phyloP scores from a whole-genome alignment of 306 rosid genomes.

The Alnus glutinosa region DNA sequence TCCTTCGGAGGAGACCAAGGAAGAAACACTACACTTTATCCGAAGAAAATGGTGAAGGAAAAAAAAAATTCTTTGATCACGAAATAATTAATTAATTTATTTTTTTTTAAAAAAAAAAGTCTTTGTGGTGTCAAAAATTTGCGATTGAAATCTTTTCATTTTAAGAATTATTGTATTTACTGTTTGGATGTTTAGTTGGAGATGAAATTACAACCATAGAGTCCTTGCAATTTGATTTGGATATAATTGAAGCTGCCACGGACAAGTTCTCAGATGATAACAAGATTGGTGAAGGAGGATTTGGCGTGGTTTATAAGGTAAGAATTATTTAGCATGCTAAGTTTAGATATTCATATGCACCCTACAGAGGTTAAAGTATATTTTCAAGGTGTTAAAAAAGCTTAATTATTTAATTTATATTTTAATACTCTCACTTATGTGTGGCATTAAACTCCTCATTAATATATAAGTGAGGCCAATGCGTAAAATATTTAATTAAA shows the following conservation, averaged over 20 bases:
- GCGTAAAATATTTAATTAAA: too few species aligned
- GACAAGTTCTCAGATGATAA: slow-evolving; percentile 25
- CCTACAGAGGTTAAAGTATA: too few species aligned
- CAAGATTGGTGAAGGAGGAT: slow-evolving; percentile 37
- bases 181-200: slow-evolving; percentile 17
- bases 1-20: slow-evolving; percentile 19
- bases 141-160: neutral
- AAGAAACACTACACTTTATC: slow-evolving; percentile 8
- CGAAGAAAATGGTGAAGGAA: slow-evolving; percentile 28
- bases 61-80: neutral
- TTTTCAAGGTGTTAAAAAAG: too few species aligned
- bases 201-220: slow-evolving; percentile 16
- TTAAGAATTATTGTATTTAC: neutral
- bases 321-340: neutral
- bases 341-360: too few species aligned
- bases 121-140: too few species aligned
- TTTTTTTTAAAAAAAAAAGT: too few species aligned
- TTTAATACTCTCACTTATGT: too few species aligned
- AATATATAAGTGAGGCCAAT: too few species aligned
- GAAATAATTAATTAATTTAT: neutral
- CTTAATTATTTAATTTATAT: too few species aligned
- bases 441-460: too few species aligned
- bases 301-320: slow-evolving; percentile 35
- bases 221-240: slow-evolving; percentile 23
- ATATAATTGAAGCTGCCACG: slow-evolving; percentile 25